These are phyloP conservation scores for Aphanomyces euteiches DNA, from an alignment of 352 stramenopile species.

Conservation along the genomic window DNA sequence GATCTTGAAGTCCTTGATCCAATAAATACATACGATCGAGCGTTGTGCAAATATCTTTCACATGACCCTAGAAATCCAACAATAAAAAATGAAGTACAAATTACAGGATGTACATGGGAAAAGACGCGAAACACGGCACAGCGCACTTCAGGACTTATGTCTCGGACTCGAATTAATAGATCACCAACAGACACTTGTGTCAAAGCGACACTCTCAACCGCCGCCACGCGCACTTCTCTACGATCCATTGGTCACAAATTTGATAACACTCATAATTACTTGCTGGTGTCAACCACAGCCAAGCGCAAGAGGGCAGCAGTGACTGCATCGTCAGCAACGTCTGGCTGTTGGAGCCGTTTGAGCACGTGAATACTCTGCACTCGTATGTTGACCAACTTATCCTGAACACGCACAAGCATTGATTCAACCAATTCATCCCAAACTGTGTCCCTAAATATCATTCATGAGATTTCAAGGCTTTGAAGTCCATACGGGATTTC, in stretches of 20 bases:
- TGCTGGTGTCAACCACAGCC: slow-evolving; percentile 65
- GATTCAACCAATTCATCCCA: slow-evolving; percentile 39
- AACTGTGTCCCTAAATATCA: slow-evolving; percentile 39
- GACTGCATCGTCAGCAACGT: slow-evolving; percentile 43
- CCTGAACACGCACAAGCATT: slow-evolving; percentile 51
- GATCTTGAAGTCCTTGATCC: slow-evolving; percentile 72
- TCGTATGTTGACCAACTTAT: slow-evolving; percentile 59
- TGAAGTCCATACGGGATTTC: slow-evolving; percentile 45
- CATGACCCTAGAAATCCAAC: slow-evolving; percentile 30
- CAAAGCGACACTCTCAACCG: slow-evolving; percentile 49
- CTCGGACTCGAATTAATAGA: slow-evolving; percentile 70
- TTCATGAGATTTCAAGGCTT: background rate
- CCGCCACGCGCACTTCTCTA: slow-evolving; percentile 67
- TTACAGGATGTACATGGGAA: slow-evolving; percentile 29
- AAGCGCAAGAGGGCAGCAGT: slow-evolving; percentile 49
- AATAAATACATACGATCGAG: slow-evolving; percentile 65
- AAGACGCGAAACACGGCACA: slow-evolving; percentile 56
- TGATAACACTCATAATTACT: slow-evolving; percentile 40
- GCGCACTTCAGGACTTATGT: slow-evolving; percentile 65
- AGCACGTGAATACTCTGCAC: slow-evolving; percentile 61
- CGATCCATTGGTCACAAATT: background rate
- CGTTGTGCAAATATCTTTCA: slow-evolving; percentile 53
- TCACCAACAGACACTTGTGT: slow-evolving; percentile 46
- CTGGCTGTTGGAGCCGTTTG: slow-evolving; percentile 51
- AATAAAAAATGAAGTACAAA: background rate